A percentile compares a stretch with the other conserved stretches of the same genome.
phyloP scores from a whole-genome alignment of 2,329 filamentous ascomycete genomes.

The Venturia aucupariae region DNA sequence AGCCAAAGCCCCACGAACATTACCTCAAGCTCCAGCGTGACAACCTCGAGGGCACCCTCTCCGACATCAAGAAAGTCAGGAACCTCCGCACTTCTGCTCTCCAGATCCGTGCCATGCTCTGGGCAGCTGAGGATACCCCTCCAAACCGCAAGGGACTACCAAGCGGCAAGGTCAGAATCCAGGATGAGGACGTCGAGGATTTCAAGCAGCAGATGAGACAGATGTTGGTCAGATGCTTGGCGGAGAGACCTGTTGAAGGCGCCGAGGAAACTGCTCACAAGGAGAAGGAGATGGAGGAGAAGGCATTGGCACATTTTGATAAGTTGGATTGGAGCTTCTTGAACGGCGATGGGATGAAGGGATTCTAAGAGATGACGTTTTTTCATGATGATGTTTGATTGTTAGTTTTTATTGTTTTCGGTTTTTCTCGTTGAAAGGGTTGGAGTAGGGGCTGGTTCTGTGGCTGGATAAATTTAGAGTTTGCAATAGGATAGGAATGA shows the following conservation, averaged over 20 bases:
- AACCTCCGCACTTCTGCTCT: slow-evolving; percentile 6
- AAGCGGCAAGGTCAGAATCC: background rate
- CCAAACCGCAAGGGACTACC: slow-evolving; percentile 6
- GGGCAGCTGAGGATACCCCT: background rate
- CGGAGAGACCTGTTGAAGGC: background rate
- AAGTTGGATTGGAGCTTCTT: slow-evolving; percentile 7
- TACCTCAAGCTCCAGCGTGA: slow-evolving; percentile 5
- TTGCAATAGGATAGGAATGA: background rate
- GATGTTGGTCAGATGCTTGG: slow-evolving; percentile 2
- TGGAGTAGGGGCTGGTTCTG: background rate
- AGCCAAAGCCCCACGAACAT: slow-evolving; percentile 6
- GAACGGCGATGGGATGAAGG: background rate
- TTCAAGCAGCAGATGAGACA: slow-evolving; percentile 6
- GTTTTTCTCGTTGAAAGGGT: background rate
- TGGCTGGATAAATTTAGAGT: background rate
- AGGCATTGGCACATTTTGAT: background rate
- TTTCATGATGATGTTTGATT: background rate
- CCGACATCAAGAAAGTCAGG: slow-evolving; percentile 4
- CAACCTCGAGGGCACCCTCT: background rate
- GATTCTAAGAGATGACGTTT: background rate
- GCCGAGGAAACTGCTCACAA: background rate
- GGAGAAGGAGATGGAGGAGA: slow-evolving; percentile 3
- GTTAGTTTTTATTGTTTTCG: slow-evolving; percentile 3
- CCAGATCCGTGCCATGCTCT: background rate
- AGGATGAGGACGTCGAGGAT: background rate